Percentiles rank a stretch among this genome's conserved stretches.
Evolutionary conservation across 2,329 filamentous ascomycete species (phyloP).

Genomic region (Talaromyces marneffei): DNA sequence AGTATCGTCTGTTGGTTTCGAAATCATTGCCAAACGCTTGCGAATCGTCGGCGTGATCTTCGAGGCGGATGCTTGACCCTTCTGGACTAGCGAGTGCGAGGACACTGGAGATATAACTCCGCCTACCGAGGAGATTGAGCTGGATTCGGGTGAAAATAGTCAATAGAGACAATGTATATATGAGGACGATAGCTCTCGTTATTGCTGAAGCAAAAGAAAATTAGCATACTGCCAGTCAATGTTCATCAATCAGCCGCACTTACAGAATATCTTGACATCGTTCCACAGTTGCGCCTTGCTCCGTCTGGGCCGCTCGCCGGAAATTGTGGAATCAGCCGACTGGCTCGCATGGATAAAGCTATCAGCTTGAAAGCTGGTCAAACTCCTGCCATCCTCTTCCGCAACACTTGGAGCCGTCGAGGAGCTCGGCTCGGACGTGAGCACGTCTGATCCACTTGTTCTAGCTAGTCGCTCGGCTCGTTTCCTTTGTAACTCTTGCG

Average conservation of each 20-base stretch:
- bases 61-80: conserved; percentile 72
- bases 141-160: conserved; percentile 91
- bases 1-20: conserved; percentile 88
- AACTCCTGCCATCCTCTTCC: conserved; percentile 77
- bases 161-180: conserved; percentile 85
- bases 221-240: conserved; percentile 10
- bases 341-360: conserved; percentile 81
- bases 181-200: conserved; percentile 80
- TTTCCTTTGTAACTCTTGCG: conserved; percentile 89
- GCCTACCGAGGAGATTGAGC: conserved; percentile 88
- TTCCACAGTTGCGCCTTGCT: conserved; percentile 95
- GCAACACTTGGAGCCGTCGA: conserved; percentile 62
- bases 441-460: conserved; percentile 51
- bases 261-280: conserved; percentile 92
- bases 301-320: conserved; percentile 55
- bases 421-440: conserved; percentile 52
- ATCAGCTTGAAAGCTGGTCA: conserved; percentile 70
- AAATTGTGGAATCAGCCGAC: conserved; percentile 53
- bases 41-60: conserved; percentile 89
- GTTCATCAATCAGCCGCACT: conserved; percentile 25
- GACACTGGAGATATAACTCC: conserved; percentile 93
- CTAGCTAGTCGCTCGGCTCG: conserved; percentile 67
- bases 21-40: conserved; percentile 88
- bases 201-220: conserved; percentile 55
- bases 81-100: conserved; percentile 80